Evolutionary conservation across 2,329 filamentous ascomycete genomes (phyloP), one percentile per base, ranked within the genome.

Genomic region (Trichoderma simmonsii): DNA sequence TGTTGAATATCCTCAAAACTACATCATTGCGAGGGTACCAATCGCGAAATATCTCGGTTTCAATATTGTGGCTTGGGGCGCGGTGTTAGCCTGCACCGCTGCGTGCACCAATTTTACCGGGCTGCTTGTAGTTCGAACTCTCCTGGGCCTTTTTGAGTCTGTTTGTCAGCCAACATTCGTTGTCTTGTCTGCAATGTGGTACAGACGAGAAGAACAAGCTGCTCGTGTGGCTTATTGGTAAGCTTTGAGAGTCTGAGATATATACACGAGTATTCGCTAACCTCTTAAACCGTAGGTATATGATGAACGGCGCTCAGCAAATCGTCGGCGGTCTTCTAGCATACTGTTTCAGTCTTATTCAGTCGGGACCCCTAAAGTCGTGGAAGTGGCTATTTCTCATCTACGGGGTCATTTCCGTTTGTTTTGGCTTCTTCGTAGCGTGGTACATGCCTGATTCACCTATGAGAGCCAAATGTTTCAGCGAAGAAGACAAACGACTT

Each of bases 251-350:
- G 3, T 26, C 12, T 32, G 4, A 14, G n/a, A 5, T 0, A 14
- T 60, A 15, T 21, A 14, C 11, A 24, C 2, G 5, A 56, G 8
- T 4, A 26, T n/a, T 36, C 1, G 21, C 56, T 61, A 24, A 32
- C 34, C n/a, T 4, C n/a, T n/a, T n/a, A 34, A 28, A 43, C 3
- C 5, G 7, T 7, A 69, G 66, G 66, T 69, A 69, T 15, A 69
- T 69, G 66, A 69, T 69, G 66, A 69, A 69, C 48, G 66, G 66
- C 4, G 66, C 66, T 34, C 66, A 69, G 24, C 66, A 69, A 51
- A 69, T 69, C 15, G 66, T 69, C 3, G 66, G 66, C n/a, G 66
- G 66, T n/a, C 66, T 69, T 32, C n/a, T 69, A 12, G 66, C 66
- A 1, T 69, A 69, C 18, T 69, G 66, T 28, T 69, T 69, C 30